These are phyloP conservation scores for Chrysanthemum makinoi DNA, from an alignment of 129 eudicot genomes.

Conservation along the genomic window DNA sequence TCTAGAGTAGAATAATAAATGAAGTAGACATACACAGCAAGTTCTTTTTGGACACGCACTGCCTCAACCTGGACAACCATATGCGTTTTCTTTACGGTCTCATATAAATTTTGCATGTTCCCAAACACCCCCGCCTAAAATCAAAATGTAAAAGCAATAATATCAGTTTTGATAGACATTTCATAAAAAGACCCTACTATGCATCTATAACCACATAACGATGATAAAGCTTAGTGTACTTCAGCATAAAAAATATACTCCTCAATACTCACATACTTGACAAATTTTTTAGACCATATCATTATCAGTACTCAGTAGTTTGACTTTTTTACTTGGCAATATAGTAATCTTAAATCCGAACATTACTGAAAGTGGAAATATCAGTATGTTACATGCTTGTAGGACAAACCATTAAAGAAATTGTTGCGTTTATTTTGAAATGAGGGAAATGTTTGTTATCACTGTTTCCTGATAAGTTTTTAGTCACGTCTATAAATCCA, in stretches of 20 bases:
- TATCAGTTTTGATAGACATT: constrained; percentile 23
- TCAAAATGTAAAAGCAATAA: constrained; percentile 7
- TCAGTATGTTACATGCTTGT: too few species aligned
- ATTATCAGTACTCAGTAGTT: background rate
- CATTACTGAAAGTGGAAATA: background rate
- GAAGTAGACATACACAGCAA: constrained; percentile 58
- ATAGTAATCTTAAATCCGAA: background rate
- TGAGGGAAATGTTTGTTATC: background rate
- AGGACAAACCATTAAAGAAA: background rate
- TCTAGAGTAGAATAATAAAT: background rate
- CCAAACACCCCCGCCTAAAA: constrained; percentile 78
- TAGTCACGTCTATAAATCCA: background rate
- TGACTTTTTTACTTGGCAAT: background rate
- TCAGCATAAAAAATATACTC: background rate
- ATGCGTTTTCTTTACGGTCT: constrained; percentile 93
- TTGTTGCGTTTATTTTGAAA: constrained; percentile 3
- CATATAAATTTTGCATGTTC: constrained; percentile 86
- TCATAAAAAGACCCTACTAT: constrained; percentile 1
- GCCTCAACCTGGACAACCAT: constrained; percentile 97
- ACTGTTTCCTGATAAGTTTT: background rate
- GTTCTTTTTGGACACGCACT: constrained; percentile 84
- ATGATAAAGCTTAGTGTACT: background rate
- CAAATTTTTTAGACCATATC: background rate
- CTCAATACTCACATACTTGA: background rate
- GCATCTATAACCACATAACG: background rate